Base-by-base conservation (phyloP, 371 early-diverging fungal species). In the Sporodiniella umbellata region DNA sequence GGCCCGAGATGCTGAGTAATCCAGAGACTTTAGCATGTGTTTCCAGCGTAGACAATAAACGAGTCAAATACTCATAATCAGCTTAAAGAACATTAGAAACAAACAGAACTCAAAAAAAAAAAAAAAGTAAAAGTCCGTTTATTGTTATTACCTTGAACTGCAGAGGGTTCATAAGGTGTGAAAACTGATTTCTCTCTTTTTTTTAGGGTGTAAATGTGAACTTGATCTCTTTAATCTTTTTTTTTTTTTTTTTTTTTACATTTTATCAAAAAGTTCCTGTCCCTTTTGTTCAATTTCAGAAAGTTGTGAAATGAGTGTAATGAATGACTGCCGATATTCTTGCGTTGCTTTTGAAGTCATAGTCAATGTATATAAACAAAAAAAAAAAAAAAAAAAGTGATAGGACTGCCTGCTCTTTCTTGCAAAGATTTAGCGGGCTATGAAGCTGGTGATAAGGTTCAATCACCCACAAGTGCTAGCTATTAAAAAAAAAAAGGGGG, bases 291-390 rank as follows among this genome's bases (percentile, higher is more conserved):
- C 75, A 21, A 75, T 57, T 45, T 64, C 69, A 12, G 72, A 65
- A 10, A 75, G 33, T 31, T 71, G 72, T 12, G 75, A 69, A 30
- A 75, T 64, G 8, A 75, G 47, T 17, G 70, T 67, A 19, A 75
- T 69, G 25, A 75, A 69, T 0, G 72, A 65, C 4, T 51, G 42
- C 14, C 75, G 56, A 22, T 75, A 75, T 62, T 75, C 75, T 47
- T 75, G 72, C 8, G 71, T 68, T 53, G 75, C 70, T 60, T 75
- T 69, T 12, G 72, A 67, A 3, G 68, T 55, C 72, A 75, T 71
- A n/a, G n/a, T n/a, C n/a, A n/a, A n/a, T n/a, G n/a, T n/a, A n/a
- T n/a, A n/a, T n/a, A 6, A 24, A 17, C n/a, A 39, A 12, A 7
- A 14, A 40, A 30, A 35, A 40, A 21, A 25, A 49, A 8, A n/a